Evolutionary conservation across 352 stramenopile genomes (phyloP).

Genomic region (Thraustochytrium striatum): DNA sequence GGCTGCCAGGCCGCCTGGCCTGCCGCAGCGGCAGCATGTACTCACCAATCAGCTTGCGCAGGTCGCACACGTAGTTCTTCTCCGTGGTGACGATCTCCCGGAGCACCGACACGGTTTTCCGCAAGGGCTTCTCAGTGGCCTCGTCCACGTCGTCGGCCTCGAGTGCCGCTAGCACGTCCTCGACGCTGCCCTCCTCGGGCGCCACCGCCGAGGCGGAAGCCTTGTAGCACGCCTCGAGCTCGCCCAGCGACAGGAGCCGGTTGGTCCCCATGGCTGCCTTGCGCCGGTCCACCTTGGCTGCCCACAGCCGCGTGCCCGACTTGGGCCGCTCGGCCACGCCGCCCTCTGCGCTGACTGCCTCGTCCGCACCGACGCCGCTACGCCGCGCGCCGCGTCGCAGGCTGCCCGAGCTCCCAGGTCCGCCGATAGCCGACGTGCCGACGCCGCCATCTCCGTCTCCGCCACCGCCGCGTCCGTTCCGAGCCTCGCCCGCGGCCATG

Average conservation of each 20-base stretch:
- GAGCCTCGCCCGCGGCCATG: neutral
- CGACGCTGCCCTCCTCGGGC: neutral
- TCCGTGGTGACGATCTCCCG: slow-evolving; percentile 50
- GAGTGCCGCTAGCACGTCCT: slow-evolving; percentile 1
- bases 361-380: too few relatives aligned
- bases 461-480: too few relatives aligned
- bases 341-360: neutral
- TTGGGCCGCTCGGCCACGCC: neutral
- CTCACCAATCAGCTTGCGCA: slow-evolving; percentile 48
- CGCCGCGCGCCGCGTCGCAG: too few relatives aligned
- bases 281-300: slow-evolving; percentile 45
- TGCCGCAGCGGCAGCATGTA: slow-evolving; percentile 45
- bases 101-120: slow-evolving; percentile 25
- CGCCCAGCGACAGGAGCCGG: slow-evolving; percentile 21
- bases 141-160: neutral
- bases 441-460: too few relatives aligned
- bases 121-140: neutral
- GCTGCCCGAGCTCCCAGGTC: too few relatives aligned
- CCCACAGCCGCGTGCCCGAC: slow-evolving; percentile 22
- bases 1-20: neutral
- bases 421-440: neutral
- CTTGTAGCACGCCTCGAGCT: slow-evolving; percentile 47
- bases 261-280: slow-evolving; percentile 43
- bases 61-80: slow-evolving; percentile 45
- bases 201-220: neutral